Conservation (phyloP, 345 rosid genomes). For the Microcos paniculata region DNA sequence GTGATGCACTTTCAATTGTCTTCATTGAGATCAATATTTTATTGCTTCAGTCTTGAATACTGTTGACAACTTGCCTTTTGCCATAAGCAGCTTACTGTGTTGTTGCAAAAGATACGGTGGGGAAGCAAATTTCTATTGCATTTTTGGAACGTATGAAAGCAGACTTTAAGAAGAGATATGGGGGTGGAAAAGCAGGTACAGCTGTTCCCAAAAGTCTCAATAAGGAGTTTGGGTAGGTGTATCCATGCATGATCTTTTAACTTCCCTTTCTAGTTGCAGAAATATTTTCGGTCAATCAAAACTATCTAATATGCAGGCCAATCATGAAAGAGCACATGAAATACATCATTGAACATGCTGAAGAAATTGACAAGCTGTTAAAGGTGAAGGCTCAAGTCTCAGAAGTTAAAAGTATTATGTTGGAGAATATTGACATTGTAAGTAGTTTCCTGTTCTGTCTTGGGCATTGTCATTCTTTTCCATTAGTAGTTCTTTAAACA, state of each 20-base stretch:
- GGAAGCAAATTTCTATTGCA: conserved; percentile 92
- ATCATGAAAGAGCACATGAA: conserved; percentile 97
- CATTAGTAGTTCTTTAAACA: neutral
- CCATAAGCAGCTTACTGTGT: conserved; percentile 82
- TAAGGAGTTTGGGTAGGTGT: conserved; percentile 85
- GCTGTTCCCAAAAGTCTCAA: conserved; percentile 91
- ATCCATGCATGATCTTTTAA: neutral
- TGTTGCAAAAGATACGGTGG: conserved; percentile 86
- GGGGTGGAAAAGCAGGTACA: conserved; percentile 95
- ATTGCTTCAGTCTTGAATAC: neutral
- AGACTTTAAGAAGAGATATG: conserved; percentile 88
- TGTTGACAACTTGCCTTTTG: conserved; percentile 20
- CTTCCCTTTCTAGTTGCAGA: neutral
- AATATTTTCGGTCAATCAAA: conserved; percentile 9
- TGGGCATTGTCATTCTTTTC: conserved; percentile 3
- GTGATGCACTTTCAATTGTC: neutral
- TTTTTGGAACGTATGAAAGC: conserved; percentile 89
- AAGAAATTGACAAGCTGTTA: conserved; percentile 87
- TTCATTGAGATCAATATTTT: neutral
- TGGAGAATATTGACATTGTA: conserved; percentile 96
- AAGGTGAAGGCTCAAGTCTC: conserved; percentile 99
- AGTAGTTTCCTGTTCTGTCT: neutral
- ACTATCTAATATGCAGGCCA: conserved; percentile 51
- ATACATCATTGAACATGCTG: conserved; percentile 88
- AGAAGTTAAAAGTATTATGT: conserved; percentile 93